Conservation (phyloP, 352 stramenopile genomes). For the Globisporangium takayamanum region DNA sequence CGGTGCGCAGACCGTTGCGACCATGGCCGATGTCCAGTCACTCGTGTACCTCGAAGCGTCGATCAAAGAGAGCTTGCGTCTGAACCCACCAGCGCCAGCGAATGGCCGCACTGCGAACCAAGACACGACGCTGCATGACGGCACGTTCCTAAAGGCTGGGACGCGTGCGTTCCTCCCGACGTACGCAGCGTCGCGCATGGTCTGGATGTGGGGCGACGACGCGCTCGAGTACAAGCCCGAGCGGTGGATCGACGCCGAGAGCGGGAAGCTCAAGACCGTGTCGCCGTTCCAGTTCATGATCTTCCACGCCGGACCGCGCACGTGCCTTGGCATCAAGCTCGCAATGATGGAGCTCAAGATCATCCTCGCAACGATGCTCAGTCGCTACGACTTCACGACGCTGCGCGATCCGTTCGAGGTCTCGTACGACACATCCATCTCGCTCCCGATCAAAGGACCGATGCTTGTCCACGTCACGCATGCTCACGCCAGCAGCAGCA, state of each 20-base stretch:
- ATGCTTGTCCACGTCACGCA: conserved; percentile 20
- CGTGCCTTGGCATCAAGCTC: conserved; percentile 53
- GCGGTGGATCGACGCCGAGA: conserved; percentile 48
- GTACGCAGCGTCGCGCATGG: conserved; percentile 50
- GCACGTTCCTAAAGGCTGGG: conserved; percentile 44
- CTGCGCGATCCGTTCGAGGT: conserved; percentile 25
- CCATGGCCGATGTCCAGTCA: conserved; percentile 34
- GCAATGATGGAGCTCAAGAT: conserved; percentile 64
- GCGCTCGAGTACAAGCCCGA: conserved; percentile 58
- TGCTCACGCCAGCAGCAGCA: conserved; percentile 1
- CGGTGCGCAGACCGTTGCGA: conserved; percentile 15
- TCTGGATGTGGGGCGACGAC: conserved; percentile 56
- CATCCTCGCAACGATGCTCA: conserved; percentile 32
- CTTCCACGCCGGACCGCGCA: conserved; percentile 58
- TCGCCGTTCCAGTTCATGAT: conserved; percentile 63
- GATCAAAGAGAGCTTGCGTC: conserved; percentile 57
- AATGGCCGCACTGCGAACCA: conserved; percentile 37
- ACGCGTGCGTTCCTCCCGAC: conserved; percentile 44
- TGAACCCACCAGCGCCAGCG: conserved; percentile 52
- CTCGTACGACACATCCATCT: conserved; percentile 32
- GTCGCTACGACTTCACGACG: conserved; percentile 25
- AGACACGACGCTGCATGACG: conserved; percentile 55
- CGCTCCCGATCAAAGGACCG: conserved; percentile 33
- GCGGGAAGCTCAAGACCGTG: conserved; percentile 25
- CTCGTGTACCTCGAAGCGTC: conserved; percentile 61